Conservation (phyloP, 2,329 filamentous ascomycete genomes). For the Pyrenochaeta sp. region DNA sequence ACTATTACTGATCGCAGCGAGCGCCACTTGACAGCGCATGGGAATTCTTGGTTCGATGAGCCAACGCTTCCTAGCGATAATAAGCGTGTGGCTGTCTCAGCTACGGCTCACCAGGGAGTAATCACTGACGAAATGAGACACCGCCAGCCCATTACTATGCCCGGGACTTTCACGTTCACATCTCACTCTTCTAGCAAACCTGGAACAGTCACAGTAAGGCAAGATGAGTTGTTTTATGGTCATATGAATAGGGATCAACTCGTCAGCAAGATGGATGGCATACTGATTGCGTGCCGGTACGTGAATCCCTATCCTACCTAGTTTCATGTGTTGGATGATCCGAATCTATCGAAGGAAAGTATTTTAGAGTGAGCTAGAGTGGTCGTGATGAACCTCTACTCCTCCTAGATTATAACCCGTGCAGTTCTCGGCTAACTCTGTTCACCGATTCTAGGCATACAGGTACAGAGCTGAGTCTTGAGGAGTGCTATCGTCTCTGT, state of each 20-base stretch:
- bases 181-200: background rate
- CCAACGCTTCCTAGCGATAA: background rate
- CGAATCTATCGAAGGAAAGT: too few relatives aligned
- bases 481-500: slow-evolving; percentile 16
- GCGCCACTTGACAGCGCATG: background rate
- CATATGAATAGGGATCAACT: slow-evolving; percentile 7
- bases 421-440: background rate
- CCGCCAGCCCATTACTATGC: background rate
- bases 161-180: background rate
- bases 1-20: background rate
- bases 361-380: too few relatives aligned
- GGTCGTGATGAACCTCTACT: background rate
- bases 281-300: slow-evolving; percentile 14
- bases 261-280: slow-evolving; percentile 17
- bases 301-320: background rate
- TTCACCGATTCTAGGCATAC: slow-evolving; percentile 1
- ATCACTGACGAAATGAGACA: background rate
- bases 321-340: background rate
- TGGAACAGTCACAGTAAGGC: background rate
- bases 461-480: slow-evolving; percentile 7
- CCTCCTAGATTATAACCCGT: background rate
- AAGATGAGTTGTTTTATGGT: slow-evolving; percentile 8
- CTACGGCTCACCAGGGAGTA: background rate
- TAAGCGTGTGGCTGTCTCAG: background rate
- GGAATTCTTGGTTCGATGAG: background rate